A percentile compares a stretch with the other conserved stretches of the same genome.
Evolutionary conservation across 78 protist genomes (phyloP).

Genomic region (Creolimax fragrantissima): DNA sequence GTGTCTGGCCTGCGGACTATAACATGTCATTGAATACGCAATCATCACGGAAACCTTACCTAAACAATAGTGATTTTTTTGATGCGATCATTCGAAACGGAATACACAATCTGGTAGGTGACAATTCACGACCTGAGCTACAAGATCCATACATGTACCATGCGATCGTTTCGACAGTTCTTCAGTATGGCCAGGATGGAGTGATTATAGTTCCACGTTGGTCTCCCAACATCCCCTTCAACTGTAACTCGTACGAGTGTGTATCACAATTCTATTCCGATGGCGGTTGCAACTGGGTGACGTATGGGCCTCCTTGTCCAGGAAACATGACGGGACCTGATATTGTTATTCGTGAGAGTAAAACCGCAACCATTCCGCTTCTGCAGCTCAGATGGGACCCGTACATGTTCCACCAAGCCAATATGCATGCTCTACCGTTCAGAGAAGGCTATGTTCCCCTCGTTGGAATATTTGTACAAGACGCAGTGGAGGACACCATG

Average conservation of each 20-base stretch:
- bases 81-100: neutral
- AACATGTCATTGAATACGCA: neutral
- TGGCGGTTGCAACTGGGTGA: neutral
- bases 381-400: constrained; percentile 5
- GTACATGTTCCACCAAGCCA: constrained; percentile 13
- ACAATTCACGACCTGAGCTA: constrained; percentile 8
- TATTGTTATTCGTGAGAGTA: neutral
- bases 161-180: neutral
- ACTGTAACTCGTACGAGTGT: neutral
- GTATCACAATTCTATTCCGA: neutral
- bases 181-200: neutral
- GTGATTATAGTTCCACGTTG: constrained; percentile 4
- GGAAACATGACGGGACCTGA: neutral
- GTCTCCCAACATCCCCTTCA: neutral
- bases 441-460: neutral
- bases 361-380: neutral
- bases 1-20: constrained; percentile 1
- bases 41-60: neutral
- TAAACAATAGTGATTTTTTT: neutral
- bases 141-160: neutral
- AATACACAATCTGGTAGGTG: constrained; percentile 1
- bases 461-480: neutral
- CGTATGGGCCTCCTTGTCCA: neutral
- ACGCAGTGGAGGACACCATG: neutral
- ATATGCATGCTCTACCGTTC: neutral